phyloP scores from a whole-genome alignment of 352 stramenopile species.

The Phytophthora litchii region DNA sequence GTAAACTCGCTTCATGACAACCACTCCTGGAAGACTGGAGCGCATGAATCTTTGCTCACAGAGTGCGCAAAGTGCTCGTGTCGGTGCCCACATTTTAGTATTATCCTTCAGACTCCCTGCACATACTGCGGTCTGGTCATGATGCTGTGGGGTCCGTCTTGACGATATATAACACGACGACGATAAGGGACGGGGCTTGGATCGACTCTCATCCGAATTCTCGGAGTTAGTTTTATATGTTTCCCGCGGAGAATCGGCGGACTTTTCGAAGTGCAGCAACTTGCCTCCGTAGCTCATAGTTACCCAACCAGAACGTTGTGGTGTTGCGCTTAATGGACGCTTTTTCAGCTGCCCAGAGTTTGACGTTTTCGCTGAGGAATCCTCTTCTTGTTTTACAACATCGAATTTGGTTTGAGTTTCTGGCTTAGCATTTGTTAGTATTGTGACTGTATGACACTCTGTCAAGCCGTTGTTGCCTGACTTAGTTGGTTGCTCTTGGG shows the following conservation, averaged over 20 bases:
- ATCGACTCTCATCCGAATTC: background rate
- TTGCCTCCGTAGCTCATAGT: conserved; percentile 48
- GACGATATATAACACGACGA: conserved; percentile 37
- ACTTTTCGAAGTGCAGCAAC: conserved; percentile 46
- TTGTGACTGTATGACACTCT: background rate
- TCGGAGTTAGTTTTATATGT: background rate
- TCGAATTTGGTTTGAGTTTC: background rate
- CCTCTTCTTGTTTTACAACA: background rate
- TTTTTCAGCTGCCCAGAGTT: conserved; percentile 7
- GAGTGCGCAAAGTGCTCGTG: conserved; percentile 40
- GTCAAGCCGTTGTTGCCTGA: conserved; percentile 5
- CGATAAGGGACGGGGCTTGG: conserved; percentile 30
- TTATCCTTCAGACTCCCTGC: conserved; percentile 2
- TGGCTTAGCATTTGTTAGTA: background rate
- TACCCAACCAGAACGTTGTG: conserved; percentile 35
- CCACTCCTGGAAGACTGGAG: conserved; percentile 41
- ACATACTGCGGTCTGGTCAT: background rate
- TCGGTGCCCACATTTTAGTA: conserved; percentile 34
- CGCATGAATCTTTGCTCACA: conserved; percentile 57
- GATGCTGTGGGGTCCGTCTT: conserved; percentile 8
- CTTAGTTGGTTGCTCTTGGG: background rate
- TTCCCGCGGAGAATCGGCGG: background rate
- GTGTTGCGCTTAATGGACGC: conserved; percentile 36
- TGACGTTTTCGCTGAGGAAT: background rate
- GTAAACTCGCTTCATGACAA: conserved; percentile 61